Base-by-base conservation (phyloP, 192 early-diverging fungal species). In the Bifiguratus adelaidae region DNA sequence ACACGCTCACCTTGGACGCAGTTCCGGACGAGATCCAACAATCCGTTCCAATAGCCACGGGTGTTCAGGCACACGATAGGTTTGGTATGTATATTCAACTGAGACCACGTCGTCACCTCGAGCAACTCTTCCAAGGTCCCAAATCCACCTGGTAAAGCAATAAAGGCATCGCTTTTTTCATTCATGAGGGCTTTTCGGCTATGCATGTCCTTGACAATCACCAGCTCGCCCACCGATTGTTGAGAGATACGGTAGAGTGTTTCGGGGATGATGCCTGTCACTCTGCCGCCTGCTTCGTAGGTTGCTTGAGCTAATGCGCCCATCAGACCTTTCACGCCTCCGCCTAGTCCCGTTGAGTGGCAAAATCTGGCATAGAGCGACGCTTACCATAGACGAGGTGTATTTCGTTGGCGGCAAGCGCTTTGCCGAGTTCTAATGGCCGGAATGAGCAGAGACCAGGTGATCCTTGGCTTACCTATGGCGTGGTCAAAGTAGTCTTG, bases 81-180 rank as follows among this genome's bases (percentile, higher is more conserved):
- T 56, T 92, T 92, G 37, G 56, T 38, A 58, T 90, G 87, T 44
- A 92, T 89, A 27, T 69, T 73, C 24, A 92, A 61, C 48, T 88
- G 78, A 21, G 76, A 76, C 83, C 86, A 88, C 3, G 87, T 89
- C 22, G 74, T 74, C 18, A 82, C 71, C 63, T 94, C 91, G 3
- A 91, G 58, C 36, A 92, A 61, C 57, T 95, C 92, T 53, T 95
- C 89, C 56, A 92, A 67, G 0, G 91, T 95, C 16, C 87, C 87
- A 50, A 70, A 82, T 3, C 91, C 92, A 16, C 92, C 92, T 0
- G 92, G 92, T 29, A 95, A 65, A 11, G 83, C 80, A 18, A 92
- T 70, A 49, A 92, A 95, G 3, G 79, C 87, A 46, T 72, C 63
- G 15, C 71, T 55, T 68, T 75, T 46, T 23, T 27, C 6, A 34